These are phyloP conservation scores for Handroanthus guayacan DNA, from an alignment of 257 asterid species.

Conservation along the genomic window DNA sequence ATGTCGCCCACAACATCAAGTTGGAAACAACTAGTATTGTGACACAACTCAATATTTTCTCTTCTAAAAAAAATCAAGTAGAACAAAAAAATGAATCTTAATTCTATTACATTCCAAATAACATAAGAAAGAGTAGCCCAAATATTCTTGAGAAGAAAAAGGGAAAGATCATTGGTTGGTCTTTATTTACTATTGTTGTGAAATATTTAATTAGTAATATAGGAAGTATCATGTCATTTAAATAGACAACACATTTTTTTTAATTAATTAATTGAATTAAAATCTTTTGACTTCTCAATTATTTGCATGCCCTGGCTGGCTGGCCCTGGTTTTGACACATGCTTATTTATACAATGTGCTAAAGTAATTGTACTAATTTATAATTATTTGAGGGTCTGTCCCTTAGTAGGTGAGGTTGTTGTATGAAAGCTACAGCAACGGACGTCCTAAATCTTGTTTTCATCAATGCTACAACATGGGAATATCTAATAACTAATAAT, in stretches of 20 bases:
- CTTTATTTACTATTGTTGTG: constrained; percentile 8
- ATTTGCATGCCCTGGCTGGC: constrained; percentile 49
- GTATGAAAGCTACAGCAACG: constrained; percentile 59
- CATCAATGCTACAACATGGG: constrained; percentile 39
- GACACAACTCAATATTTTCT: constrained; percentile 22
- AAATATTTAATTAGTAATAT: neutral
- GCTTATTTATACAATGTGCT: neutral
- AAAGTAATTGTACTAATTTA: constrained; percentile 20
- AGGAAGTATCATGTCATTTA: constrained; percentile 35
- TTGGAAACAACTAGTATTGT: constrained; percentile 44
- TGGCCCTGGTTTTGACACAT: constrained; percentile 55
- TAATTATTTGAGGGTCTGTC: constrained; percentile 23
- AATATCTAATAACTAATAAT: constrained; percentile 26
- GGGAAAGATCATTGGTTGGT: constrained; percentile 33
- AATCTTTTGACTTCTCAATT: constrained; percentile 44
- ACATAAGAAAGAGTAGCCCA: constrained; percentile 28
- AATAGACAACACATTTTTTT: constrained; percentile 37
- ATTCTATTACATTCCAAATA: constrained; percentile 1
- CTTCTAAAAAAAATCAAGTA: constrained; percentile 21
- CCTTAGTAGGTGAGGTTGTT: constrained; percentile 44
- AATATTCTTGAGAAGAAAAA: constrained; percentile 13
- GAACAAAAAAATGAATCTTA: constrained; percentile 46
- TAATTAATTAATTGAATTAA: constrained; percentile 34
- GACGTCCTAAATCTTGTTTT: constrained; percentile 45
- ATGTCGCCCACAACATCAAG: neutral